A percentile compares a stretch with the other conserved stretches of the same genome.
Conservation (phyloP, 495 filamentous ascomycete species). For the Aspergillus panamensis region DNA sequence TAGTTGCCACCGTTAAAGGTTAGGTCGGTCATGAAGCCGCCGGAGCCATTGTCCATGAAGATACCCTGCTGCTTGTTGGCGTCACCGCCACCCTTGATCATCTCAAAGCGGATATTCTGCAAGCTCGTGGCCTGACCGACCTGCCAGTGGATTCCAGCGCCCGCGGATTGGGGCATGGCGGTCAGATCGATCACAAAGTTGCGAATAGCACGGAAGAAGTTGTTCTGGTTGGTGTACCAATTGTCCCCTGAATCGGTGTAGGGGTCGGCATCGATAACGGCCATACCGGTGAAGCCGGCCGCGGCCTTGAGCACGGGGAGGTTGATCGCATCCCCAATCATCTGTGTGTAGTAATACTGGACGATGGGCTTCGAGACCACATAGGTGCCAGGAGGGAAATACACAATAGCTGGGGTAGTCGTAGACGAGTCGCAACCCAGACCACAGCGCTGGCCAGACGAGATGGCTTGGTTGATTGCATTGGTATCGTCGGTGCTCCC, state of each 20-base stretch:
- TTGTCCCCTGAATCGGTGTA: slow-evolving; percentile 61
- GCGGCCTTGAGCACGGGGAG: slow-evolving; percentile 76
- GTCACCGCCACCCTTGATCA: slow-evolving; percentile 66
- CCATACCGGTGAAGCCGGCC: slow-evolving; percentile 74
- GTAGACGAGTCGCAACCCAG: slow-evolving; percentile 79
- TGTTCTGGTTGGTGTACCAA: slow-evolving; percentile 94
- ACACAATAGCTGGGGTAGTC: slow-evolving; percentile 67
- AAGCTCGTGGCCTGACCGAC: slow-evolving; percentile 91
- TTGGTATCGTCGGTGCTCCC: slow-evolving; percentile 79
- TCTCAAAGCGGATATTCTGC: slow-evolving; percentile 88
- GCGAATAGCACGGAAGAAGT: slow-evolving; percentile 95
- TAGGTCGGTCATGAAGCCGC: slow-evolving; percentile 84
- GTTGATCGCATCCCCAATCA: slow-evolving; percentile 68
- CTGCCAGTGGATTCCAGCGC: slow-evolving; percentile 94
- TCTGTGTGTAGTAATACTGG: slow-evolving; percentile 76
- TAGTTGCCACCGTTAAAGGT: slow-evolving; percentile 83
- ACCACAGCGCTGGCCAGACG: slow-evolving; percentile 72
- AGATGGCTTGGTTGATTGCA: slow-evolving; percentile 85
- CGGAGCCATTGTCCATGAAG: slow-evolving; percentile 95
- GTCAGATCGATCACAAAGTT: slow-evolving; percentile 91
- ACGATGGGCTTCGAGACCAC: slow-evolving; percentile 63
- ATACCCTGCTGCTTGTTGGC: slow-evolving; percentile 81
- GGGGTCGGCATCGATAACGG: slow-evolving; percentile 84
- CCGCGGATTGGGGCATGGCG: slow-evolving; percentile 57
- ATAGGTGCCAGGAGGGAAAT: slow-evolving; percentile 79